Evolutionary conservation across 1,284 basidiomycete species (phyloP), one percentile per base, ranked within the genome.

Genomic region (Puccinia novopanici): DNA sequence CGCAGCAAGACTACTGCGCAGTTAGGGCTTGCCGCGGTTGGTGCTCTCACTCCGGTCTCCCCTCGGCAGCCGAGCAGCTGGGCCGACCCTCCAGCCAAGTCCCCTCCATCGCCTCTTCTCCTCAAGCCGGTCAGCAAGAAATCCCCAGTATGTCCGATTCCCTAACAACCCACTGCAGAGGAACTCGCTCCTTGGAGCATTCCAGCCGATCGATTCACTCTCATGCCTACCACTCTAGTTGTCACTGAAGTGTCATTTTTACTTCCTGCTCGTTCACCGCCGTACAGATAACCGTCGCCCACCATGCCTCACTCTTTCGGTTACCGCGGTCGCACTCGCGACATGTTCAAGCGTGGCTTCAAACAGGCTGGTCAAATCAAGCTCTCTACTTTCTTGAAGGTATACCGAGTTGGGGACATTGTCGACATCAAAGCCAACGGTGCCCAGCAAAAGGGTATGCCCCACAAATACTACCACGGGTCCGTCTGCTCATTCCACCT

Each of bases 341-440:
- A 98, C 89, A 97, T 99, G 93, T 99, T 99, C 92, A 95, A 92
- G 91, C 90, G 93, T 88, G 91, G 91, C 86, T 96, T 97, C 92
- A 95, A 95, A 90, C 24, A 80, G 55, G 82, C 68, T 40, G 82
- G 82, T 55, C 90, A 91, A 85, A 90, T 96, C 83, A 93, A 93
- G 87, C 84, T 98, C 86, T 94, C 95, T 84, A 98, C 95, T 75
- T 99, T 91, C 91, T 89, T 99, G 86, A 90, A 92, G 86, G 90
- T 91, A 88, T 99, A 92, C 91, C 91, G 91, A 85, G 90, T 98
- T 84, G 96, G 96, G 84, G 96, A 99, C 88, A 98, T 99, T 86
- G 96, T 99, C 85, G 96, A 99, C 89, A 99, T 99, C 90, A 97
- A 97, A 89, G 96, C 96, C 85, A 98, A 99, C 87, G 91, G 95